Conservation (phyloP, 1,139 yeast genomes). For the Candida tropicalis region DNA sequence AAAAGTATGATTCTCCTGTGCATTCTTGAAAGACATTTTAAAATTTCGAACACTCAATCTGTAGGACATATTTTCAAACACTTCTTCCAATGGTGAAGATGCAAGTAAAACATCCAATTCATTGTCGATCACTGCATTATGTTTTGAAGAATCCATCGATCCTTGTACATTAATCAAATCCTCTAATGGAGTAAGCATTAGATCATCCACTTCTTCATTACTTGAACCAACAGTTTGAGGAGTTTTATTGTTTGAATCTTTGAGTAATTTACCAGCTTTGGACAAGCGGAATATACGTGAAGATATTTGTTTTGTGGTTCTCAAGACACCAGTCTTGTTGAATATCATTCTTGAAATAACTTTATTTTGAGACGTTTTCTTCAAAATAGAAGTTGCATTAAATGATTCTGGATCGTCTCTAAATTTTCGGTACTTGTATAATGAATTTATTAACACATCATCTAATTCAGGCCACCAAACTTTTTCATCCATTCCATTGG, state of each 20-base stretch:
- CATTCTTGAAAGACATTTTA: constrained; percentile 16
- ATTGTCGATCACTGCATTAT: constrained; percentile 27
- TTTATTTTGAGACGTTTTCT: constrained; percentile 44
- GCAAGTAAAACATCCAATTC: constrained; percentile 30
- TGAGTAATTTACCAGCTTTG: constrained; percentile 21
- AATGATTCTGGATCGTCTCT: constrained; percentile 27
- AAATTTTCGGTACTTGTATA: constrained; percentile 39
- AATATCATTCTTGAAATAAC: constrained; percentile 45
- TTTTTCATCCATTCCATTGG: constrained; percentile 23
- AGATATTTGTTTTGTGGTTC: constrained; percentile 46
- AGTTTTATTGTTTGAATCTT: constrained; percentile 15
- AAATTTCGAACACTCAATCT: constrained; percentile 16
- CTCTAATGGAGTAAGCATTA: constrained; percentile 29
- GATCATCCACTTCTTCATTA: constrained; percentile 26
- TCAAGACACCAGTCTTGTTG: constrained; percentile 38
- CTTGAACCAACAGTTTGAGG: constrained; percentile 15
- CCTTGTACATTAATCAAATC: constrained; percentile 21
- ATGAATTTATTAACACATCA: constrained; percentile 38
- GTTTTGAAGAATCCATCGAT: constrained; percentile 19
- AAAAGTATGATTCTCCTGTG: constrained; percentile 3
- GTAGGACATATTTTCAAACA: constrained; percentile 10
- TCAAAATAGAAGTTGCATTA: constrained; percentile 28
- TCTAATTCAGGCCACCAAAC: constrained; percentile 45
- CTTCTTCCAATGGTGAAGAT: constrained; percentile 29
- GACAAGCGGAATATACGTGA: constrained; percentile 33